Evolutionary conservation across 176 grass and related monocot species (phyloP), one percentile per base, ranked within the genome.

Genomic region (Eleusine coracana): DNA sequence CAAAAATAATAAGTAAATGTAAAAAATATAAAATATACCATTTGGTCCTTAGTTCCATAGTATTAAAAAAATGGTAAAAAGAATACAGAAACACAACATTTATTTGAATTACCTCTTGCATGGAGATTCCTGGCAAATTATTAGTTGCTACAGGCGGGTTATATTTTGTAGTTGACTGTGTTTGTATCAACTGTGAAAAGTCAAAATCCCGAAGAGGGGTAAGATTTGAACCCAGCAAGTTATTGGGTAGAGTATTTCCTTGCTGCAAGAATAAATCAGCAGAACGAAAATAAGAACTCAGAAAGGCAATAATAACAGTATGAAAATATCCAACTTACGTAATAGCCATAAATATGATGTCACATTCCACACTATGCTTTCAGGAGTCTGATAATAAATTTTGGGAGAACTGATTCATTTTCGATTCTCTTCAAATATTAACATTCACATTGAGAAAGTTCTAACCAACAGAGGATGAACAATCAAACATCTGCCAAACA

Each of bases 171-270:
- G 93, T 80, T 77, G 91, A 78, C 56, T 95, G 92, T 76, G 87
- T 83, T 42, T 88, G 79, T 31, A 98, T 83, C 70, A 98, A 90
- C 5, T 85, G 85, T 29, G 87, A 88, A 60, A 98, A 86, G 82
- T 98, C 91, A 85, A 95, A 96, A 68, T 98, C 91, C n/a, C 74
- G 89, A 76, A 91, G 88, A 72, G 85, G 91, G 31, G 76, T 62
- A 78, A 80, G 70, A 82, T 84, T 91, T 85, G 87, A 84, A 65
- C 90, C 91, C 73, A 96, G 74, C 78, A 97, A 74, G 82, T 76
- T 97, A 71, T 83, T 88, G 58, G 87, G 92, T 51, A 91, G 75
- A 86, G 73, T 65, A 87, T 97, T 97, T 40, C 86, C 83, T 93
- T 98, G 93, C 93, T 98, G 91, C 38, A 86, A 80, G 23, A 75